phyloP scores from a whole-genome alignment of 2,329 filamentous ascomycete species.

The Aspergillus tamarii region DNA sequence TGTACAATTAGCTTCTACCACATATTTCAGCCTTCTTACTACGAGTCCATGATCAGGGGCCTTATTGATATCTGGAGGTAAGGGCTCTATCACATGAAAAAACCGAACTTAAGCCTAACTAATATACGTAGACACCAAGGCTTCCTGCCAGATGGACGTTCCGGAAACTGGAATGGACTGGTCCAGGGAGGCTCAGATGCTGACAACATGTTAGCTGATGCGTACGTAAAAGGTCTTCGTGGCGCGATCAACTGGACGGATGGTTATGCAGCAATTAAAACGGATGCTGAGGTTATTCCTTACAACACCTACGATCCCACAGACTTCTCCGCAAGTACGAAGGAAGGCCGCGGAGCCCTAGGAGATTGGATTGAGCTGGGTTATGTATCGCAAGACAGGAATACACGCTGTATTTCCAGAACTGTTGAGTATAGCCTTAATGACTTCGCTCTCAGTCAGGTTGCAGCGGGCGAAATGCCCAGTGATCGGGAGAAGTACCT shows the following conservation, averaged over 20 bases:
- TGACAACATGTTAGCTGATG: conserved; percentile 73
- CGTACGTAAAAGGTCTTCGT: conserved; percentile 69
- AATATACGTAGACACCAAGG: conserved; percentile 46
- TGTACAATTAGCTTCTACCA: conserved; percentile 69
- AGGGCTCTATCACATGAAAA: conserved; percentile 24
- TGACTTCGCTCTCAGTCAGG: conserved; percentile 65
- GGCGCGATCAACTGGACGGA: conserved; percentile 67
- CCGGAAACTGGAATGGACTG: conserved; percentile 67
- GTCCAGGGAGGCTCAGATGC: conserved; percentile 70
- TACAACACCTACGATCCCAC: conserved; percentile 60
- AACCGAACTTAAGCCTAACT: not conserved
- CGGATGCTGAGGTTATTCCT: conserved; percentile 67
- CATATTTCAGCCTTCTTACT: conserved; percentile 63
- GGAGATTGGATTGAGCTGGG: conserved; percentile 68
- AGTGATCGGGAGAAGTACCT: conserved; percentile 58
- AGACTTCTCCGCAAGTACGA: conserved; percentile 62
- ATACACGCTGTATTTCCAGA: conserved; percentile 64
- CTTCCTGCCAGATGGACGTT: conserved; percentile 68
- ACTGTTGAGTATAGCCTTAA: conserved; percentile 70
- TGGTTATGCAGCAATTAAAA: conserved; percentile 66
- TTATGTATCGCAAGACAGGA: conserved; percentile 63
- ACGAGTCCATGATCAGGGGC: conserved; percentile 68
- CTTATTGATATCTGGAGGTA: conserved; percentile 70
- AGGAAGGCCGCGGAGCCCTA: conserved; percentile 69
- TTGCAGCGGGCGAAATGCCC: conserved; percentile 54